Conservation (phyloP, 306 rosid genomes). For the Nissolia schottii region DNA sequence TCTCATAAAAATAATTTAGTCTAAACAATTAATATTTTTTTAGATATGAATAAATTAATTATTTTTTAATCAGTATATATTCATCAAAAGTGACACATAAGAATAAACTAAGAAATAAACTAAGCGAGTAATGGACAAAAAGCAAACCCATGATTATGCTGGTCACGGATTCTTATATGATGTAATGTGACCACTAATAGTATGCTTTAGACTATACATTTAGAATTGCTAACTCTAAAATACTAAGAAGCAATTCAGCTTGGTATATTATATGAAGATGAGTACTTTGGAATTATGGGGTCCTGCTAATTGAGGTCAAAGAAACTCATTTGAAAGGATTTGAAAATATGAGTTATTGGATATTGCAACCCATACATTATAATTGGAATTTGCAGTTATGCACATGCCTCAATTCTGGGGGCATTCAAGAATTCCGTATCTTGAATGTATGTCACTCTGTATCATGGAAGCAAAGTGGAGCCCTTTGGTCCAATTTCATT, state of each 20-base stretch:
- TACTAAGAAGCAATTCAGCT: not conserved
- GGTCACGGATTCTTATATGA: conserved; percentile 28
- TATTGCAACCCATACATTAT: not conserved
- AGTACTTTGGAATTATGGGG: not conserved
- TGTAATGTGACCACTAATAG: not conserved
- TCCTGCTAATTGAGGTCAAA: conserved; percentile 11
- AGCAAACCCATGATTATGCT: conserved; percentile 13
- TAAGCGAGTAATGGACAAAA: conserved; percentile 33
- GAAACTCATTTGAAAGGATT: not conserved
- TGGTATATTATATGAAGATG: not conserved
- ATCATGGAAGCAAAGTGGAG: conserved; percentile 13
- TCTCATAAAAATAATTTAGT: too few species aligned
- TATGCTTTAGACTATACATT: conserved; percentile 10
- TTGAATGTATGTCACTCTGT: conserved; percentile 6
- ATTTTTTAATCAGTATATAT: too few species aligned
- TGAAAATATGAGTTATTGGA: not conserved
- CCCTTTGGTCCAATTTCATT: conserved; percentile 12
- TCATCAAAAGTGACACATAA: too few species aligned
- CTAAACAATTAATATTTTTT: too few species aligned
- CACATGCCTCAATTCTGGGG: conserved; percentile 35
- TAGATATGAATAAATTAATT: too few species aligned
- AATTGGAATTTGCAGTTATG: conserved; percentile 29
- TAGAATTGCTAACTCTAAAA: conserved; percentile 1
- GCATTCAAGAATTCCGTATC: conserved; percentile 23
- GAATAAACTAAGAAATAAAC: too few species aligned